Evolutionary conservation across 2,329 filamentous ascomycete species (phyloP).

Genomic region (Neonectria punicea): DNA sequence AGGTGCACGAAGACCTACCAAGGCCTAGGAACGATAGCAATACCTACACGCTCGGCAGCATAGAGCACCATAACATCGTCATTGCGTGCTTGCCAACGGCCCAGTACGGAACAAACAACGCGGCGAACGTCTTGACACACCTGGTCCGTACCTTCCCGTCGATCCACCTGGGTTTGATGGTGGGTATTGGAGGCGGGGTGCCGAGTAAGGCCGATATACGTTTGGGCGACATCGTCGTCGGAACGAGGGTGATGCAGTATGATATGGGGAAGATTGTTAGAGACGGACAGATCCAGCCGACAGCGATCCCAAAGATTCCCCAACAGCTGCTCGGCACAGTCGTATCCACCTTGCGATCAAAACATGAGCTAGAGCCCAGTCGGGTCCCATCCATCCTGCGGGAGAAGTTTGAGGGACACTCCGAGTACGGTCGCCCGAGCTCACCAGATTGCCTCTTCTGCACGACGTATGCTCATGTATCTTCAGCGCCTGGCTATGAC

Average conservation of each 20-base stretch:
- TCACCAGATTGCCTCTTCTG: background rate
- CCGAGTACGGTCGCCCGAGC: background rate
- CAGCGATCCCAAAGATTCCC: background rate
- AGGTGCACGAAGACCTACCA: conserved; percentile 1
- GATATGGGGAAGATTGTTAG: conserved; percentile 36
- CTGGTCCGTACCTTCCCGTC: conserved; percentile 54
- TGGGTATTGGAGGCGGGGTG: conserved; percentile 38
- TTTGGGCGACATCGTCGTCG: conserved; percentile 42
- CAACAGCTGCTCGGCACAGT: background rate
- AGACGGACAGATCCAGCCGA: too few species aligned
- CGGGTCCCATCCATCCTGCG: background rate
- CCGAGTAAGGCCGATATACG: conserved; percentile 34
- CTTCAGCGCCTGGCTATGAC: background rate
- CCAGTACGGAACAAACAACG: conserved; percentile 23
- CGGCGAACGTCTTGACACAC: conserved; percentile 37
- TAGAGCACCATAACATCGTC: conserved; percentile 21
- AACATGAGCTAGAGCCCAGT: background rate
- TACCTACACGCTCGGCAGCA: conserved; percentile 21
- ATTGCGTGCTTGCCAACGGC: conserved; percentile 14
- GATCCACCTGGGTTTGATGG: conserved; percentile 28
- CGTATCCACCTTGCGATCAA: conserved; percentile 23
- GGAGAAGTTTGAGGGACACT: background rate
- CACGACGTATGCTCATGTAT: background rate
- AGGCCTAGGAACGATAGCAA: conserved; percentile 13
- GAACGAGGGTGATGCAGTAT: conserved; percentile 40